Evolutionary conservation across 768 basidiomycete genomes (phyloP).

Genomic region (Hericium rajendrae): DNA sequence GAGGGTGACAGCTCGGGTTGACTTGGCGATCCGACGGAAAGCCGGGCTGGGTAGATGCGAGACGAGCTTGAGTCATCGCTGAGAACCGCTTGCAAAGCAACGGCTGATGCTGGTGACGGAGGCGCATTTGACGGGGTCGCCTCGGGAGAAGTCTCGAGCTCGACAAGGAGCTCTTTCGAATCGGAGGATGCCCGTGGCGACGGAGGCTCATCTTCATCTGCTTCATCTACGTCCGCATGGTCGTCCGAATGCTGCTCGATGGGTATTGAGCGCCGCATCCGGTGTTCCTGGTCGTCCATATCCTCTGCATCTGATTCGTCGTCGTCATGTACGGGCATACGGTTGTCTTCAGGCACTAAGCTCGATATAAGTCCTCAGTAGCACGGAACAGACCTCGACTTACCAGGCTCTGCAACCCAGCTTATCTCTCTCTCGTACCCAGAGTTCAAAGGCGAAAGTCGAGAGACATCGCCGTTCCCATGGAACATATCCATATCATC

Average conservation of each 20-base stretch:
- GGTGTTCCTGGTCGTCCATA: slow-evolving; percentile 28
- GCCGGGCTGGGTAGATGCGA: slow-evolving; percentile 49
- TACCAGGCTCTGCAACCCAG: slow-evolving; percentile 71
- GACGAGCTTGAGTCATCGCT: slow-evolving; percentile 37
- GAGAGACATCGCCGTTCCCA: slow-evolving; percentile 21
- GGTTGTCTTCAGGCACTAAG: slow-evolving; percentile 40
- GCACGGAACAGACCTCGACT: slow-evolving; percentile 16
- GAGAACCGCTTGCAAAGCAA: slow-evolving; percentile 26
- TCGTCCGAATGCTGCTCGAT: slow-evolving; percentile 17
- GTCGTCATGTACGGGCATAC: slow-evolving; percentile 52
- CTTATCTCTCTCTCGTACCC: slow-evolving; percentile 46
- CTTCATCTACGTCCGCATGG: slow-evolving; percentile 29
- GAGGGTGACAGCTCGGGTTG: slow-evolving; percentile 38
- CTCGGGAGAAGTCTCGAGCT: slow-evolving; percentile 54
- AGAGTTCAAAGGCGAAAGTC: slow-evolving; percentile 16
- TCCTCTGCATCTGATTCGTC: slow-evolving; percentile 44
- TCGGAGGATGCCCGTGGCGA: slow-evolving; percentile 48
- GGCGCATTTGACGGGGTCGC: slow-evolving; percentile 33
- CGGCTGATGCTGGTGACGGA: slow-evolving; percentile 40
- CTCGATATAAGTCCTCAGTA: neutral
- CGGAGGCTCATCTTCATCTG: slow-evolving; percentile 25
- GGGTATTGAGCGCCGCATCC: slow-evolving; percentile 4
- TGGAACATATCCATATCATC: slow-evolving; percentile 50
- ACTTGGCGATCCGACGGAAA: slow-evolving; percentile 53
- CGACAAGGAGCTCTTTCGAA: slow-evolving; percentile 54